These are phyloP conservation scores for Austroboletus festivus DNA, from an alignment of 768 basidiomycete genomes.

Conservation along the genomic window DNA sequence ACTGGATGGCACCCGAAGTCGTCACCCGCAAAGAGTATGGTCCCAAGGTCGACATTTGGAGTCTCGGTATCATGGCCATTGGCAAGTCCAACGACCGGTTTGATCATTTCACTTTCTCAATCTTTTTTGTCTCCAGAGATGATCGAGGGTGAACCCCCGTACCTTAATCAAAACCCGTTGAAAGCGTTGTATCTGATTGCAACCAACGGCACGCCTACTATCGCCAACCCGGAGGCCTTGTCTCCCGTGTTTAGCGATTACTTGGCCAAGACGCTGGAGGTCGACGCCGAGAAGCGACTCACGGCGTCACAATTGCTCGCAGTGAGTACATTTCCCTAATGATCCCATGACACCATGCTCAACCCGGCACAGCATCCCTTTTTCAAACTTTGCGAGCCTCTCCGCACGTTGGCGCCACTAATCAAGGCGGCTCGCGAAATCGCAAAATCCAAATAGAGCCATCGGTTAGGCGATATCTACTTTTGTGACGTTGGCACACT, in stretches of 20 bases:
- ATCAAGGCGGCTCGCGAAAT: slow-evolving; percentile 92
- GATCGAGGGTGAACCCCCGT: slow-evolving; percentile 97
- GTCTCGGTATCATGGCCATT: slow-evolving; percentile 93
- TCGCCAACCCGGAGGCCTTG: slow-evolving; percentile 83
- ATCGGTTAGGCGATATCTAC: slow-evolving; percentile 16
- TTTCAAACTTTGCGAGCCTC: slow-evolving; percentile 83
- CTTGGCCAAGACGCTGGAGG: slow-evolving; percentile 82
- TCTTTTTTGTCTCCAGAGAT: slow-evolving; percentile 56
- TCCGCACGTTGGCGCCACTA: slow-evolving; percentile 80
- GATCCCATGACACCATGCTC: background rate
- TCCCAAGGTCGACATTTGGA: slow-evolving; percentile 98
- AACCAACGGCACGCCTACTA: slow-evolving; percentile 95
- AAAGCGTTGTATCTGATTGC: slow-evolving; percentile 98
- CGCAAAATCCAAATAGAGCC: slow-evolving; percentile 52
- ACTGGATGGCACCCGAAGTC: slow-evolving; percentile 99
- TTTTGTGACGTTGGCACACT: background rate
- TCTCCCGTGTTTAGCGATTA: slow-evolving; percentile 86
- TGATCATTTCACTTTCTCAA: slow-evolving; percentile 6
- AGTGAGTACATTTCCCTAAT: slow-evolving; percentile 40
- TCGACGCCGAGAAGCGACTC: slow-evolving; percentile 92
- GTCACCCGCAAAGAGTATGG: slow-evolving; percentile 98
- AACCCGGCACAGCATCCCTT: slow-evolving; percentile 64
- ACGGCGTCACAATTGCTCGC: slow-evolving; percentile 76
- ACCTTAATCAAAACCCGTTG: slow-evolving; percentile 92
- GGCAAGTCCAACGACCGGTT: slow-evolving; percentile 44